Conservation (phyloP, 1,284 basidiomycete genomes). For the Microbotryum lychnidis-dioicae region DNA sequence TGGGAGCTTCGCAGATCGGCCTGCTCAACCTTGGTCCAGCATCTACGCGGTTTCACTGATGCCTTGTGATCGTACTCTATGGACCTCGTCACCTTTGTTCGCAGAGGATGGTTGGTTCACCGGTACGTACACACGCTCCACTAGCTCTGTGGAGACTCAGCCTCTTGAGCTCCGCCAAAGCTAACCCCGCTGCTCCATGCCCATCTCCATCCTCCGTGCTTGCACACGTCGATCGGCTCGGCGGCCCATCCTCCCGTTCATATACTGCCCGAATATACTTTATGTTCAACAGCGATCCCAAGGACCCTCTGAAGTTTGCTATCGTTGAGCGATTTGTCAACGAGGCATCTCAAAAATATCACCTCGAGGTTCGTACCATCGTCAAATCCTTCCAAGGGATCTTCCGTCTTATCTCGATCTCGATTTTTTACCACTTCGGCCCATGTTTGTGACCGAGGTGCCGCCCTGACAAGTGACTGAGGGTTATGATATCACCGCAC, state of each 20-base stretch:
- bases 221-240: no score
- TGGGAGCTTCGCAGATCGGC: not conserved
- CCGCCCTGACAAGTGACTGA: no score
- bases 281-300: not conserved
- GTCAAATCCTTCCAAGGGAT: no score
- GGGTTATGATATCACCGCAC: not conserved
- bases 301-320: conserved; percentile 41
- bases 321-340: conserved; percentile 43
- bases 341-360: conserved; percentile 40
- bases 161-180: no score
- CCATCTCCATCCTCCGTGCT: no score
- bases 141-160: no score
- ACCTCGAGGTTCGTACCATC: conserved; percentile 30
- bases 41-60: conserved; percentile 42
- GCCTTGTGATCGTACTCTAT: conserved; percentile 32
- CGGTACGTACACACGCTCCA: not conserved
- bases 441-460: no score
- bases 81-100: not conserved
- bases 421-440: no score
- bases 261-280: not conserved
- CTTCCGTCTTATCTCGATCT: no score
- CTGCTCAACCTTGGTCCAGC: not conserved
- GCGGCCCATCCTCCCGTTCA: no score
- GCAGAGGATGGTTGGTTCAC: conserved; percentile 2
- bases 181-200: no score